Evolutionary conservation across 1,284 basidiomycete genomes (phyloP).

Genomic region (Malassezia cuniculi): DNA sequence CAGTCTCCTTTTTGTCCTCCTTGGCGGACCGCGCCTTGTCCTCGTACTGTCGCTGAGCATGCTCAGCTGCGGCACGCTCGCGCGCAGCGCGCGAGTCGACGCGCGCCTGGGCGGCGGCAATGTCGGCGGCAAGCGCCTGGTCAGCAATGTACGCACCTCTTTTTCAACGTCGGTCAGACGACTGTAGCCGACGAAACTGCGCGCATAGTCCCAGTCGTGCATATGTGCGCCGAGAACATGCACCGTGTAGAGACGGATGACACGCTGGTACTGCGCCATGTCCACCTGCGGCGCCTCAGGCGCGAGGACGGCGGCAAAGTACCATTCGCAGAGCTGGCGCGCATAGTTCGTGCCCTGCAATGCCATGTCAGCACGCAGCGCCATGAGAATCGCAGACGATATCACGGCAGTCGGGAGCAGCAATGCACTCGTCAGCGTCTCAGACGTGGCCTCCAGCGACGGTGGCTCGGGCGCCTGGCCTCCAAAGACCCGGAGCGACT

Average conservation of each 20-base stretch:
- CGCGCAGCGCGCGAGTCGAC: conserved; percentile 11
- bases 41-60: conserved; percentile 17
- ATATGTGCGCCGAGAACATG: conserved; percentile 23
- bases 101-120: conserved; percentile 17
- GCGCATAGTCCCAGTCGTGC: conserved; percentile 33
- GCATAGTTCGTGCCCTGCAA: conserved; percentile 18
- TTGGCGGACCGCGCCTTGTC: conserved; percentile 16
- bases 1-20: too few species aligned
- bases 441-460: conserved; percentile 19
- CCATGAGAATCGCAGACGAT: conserved; percentile 23
- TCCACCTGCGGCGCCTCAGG: conserved; percentile 12
- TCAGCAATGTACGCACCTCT: conserved; percentile 7
- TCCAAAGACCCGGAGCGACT: conserved; percentile 17
- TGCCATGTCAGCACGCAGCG: conserved; percentile 14
- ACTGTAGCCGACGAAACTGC: conserved; percentile 26
- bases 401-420: conserved; percentile 21
- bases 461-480: conserved; percentile 11
- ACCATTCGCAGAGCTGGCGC: conserved; percentile 27
- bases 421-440: conserved; percentile 17
- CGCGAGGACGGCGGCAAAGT: conserved; percentile 20
- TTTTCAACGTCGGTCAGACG: conserved; percentile 18
- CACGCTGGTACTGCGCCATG: conserved; percentile 20
- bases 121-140: conserved; percentile 17
- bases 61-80: conserved; percentile 17
- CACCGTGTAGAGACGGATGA: conserved; percentile 25